phyloP scores from a whole-genome alignment of 495 filamentous ascomycete species.

The Aspergillus sclerotiicarbonarius region DNA sequence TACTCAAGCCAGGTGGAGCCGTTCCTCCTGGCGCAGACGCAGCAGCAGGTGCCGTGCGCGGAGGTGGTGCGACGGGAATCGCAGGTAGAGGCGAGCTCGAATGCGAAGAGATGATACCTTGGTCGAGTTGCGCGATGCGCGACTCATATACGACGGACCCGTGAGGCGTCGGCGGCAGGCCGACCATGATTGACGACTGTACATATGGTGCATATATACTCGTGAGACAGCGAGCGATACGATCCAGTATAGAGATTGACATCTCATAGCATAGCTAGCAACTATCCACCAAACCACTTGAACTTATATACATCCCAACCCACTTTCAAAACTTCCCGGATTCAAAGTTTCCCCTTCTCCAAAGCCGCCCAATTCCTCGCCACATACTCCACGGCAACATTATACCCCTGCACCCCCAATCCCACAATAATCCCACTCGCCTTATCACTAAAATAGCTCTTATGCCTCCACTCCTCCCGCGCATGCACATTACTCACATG shows the following conservation, averaged over 20 bases:
- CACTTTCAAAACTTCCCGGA: neutral
- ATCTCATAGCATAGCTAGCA: no score
- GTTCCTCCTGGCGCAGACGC: conserved; percentile 35
- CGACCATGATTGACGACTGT: no score
- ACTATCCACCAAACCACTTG: neutral
- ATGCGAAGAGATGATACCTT: conserved; percentile 19
- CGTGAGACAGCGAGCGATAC: no score
- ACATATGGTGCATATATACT: neutral
- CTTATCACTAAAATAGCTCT: conserved; percentile 70
- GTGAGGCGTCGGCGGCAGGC: no score
- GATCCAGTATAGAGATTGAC: no score
- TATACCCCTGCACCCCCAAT: conserved; percentile 66
- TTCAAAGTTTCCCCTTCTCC: conserved; percentile 20
- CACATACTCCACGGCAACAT: conserved; percentile 64
- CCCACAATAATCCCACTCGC: conserved; percentile 66
- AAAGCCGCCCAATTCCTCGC: conserved; percentile 41
- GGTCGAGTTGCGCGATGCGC: neutral
- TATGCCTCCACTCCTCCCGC: conserved; percentile 59
- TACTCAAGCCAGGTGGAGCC: conserved; percentile 41
- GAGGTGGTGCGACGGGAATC: conserved; percentile 29
- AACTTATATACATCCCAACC: neutral
- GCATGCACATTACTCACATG: conserved; percentile 70
- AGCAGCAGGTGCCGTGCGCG: conserved; percentile 28
- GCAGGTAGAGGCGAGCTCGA: conserved; percentile 17
- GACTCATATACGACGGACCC: conserved; percentile 5